Conservation (phyloP, 1,139 yeast species). For the Hemisphaericaspora lyxosophila region DNA sequence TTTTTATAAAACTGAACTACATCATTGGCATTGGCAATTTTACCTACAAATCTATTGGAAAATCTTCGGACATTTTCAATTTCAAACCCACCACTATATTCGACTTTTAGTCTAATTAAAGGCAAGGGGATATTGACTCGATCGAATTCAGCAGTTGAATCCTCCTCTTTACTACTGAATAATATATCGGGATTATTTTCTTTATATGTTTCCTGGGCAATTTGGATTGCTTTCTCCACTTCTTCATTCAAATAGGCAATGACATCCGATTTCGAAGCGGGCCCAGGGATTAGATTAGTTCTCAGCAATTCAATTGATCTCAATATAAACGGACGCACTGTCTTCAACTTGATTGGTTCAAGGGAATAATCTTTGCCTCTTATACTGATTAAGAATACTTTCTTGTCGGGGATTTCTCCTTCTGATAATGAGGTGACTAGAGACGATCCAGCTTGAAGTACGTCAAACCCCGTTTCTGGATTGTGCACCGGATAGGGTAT, state of each 20-base stretch:
- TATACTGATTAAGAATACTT: constrained; percentile 69
- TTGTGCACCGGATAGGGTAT: constrained; percentile 68
- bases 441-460: constrained; percentile 92
- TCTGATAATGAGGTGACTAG: constrained; percentile 88
- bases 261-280: constrained; percentile 63
- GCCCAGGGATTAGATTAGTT: constrained; percentile 61
- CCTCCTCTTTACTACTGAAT: constrained; percentile 18
- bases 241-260: constrained; percentile 57
- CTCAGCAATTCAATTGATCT: constrained; percentile 56
- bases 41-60: constrained; percentile 86
- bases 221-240: constrained; percentile 65
- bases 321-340: constrained; percentile 84
- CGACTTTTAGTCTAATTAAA: constrained; percentile 76
- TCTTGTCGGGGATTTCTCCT: constrained; percentile 77
- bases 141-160: constrained; percentile 11
- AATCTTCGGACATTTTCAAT: constrained; percentile 89
- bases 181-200: constrained; percentile 32
- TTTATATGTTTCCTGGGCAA: constrained; percentile 57
- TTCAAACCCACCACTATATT: constrained; percentile 86
- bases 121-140: constrained; percentile 59
- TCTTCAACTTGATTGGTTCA: constrained; percentile 63
- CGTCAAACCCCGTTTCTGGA: constrained; percentile 68
- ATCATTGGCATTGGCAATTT: constrained; percentile 86
- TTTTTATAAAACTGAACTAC: constrained; percentile 71
- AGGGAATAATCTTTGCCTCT: constrained; percentile 58